A percentile compares a stretch with the other conserved stretches of the same genome.
phyloP scores from a whole-genome alignment of 2,329 filamentous ascomycete species.

The Talaromyces pinophilus region DNA sequence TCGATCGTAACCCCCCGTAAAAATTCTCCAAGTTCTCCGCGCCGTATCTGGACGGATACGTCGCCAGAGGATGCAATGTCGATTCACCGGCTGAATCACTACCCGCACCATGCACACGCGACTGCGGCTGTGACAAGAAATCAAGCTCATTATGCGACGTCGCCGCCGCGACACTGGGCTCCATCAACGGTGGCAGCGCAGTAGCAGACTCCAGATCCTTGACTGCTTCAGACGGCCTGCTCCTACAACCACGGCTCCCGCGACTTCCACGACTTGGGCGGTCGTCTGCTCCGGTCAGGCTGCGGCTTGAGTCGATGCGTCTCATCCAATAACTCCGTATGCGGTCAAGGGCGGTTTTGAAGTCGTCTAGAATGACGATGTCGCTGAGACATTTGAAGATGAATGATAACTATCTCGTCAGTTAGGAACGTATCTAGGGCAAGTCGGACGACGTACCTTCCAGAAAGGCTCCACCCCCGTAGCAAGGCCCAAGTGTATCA shows the following conservation, averaged over 20 bases:
- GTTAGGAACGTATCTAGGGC: background rate
- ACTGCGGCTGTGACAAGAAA: background rate
- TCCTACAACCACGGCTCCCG: background rate
- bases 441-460: constrained; percentile 39
- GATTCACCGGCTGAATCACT: background rate
- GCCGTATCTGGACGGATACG: background rate
- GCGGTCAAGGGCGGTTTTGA: constrained; percentile 60
- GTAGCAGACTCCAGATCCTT: constrained; percentile 1
- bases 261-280: background rate
- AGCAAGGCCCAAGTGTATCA: constrained; percentile 43
- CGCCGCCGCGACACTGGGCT: background rate
- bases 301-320: background rate
- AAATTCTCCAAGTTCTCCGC: background rate
- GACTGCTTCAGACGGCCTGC: background rate
- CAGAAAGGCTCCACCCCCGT: constrained; percentile 66
- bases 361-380: constrained; percentile 67
- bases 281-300: background rate
- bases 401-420: constrained; percentile 47
- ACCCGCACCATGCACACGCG: background rate
- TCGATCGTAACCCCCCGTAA: background rate
- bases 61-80: background rate
- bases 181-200: background rate
- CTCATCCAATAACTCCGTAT: constrained; percentile 37
- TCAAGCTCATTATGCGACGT: background rate
- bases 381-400: constrained; percentile 55